Conservation (phyloP, 2,329 filamentous ascomycete genomes). For the Fusarium sp. region DNA sequence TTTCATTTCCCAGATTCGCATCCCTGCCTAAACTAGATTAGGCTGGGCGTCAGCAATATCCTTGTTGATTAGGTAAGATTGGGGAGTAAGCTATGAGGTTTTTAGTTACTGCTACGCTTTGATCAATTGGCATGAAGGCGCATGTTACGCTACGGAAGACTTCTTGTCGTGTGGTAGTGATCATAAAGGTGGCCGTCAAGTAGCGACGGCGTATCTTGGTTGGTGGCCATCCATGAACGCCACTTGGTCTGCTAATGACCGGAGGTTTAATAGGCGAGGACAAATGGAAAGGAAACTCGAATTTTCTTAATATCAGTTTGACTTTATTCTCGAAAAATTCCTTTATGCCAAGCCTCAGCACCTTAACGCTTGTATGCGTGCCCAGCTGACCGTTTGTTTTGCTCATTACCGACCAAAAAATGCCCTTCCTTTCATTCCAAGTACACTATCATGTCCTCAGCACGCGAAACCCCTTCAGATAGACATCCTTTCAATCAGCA, state of each 20-base stretch:
- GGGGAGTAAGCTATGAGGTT: neutral
- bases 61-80: conserved; percentile 32
- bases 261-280: neutral
- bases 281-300: neutral
- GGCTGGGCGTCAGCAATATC: conserved; percentile 16
- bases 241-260: neutral
- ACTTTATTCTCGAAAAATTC: too few species aligned
- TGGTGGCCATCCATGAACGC: neutral
- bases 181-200: neutral
- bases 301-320: too few species aligned
- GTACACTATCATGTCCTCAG: too few species aligned
- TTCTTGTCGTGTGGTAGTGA: neutral
- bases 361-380: too few species aligned
- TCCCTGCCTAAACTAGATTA: neutral
- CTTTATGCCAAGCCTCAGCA: too few species aligned
- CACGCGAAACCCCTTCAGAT: too few species aligned
- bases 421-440: too few species aligned
- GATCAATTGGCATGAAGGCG: neutral
- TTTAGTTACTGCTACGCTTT: neutral
- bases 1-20: neutral
- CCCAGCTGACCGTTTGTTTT: too few species aligned
- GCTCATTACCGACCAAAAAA: too few species aligned
- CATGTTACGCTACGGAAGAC: neutral
- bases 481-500: too few species aligned
- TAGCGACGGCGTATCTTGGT: neutral